Base-by-base conservation (phyloP, 305 asterid genomes). In the Fraxinus albicans region DNA sequence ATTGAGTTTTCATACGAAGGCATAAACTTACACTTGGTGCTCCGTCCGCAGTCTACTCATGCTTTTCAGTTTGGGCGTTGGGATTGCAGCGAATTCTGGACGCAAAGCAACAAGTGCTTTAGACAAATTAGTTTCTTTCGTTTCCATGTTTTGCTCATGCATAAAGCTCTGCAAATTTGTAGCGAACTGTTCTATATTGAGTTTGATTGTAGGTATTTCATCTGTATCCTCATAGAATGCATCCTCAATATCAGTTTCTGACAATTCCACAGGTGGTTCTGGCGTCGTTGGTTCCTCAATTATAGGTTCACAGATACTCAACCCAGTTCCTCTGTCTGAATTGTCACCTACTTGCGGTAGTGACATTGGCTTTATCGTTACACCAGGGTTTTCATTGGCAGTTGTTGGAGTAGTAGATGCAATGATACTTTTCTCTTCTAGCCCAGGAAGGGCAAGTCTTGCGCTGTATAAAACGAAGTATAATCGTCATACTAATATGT, bases 281-380 rank as follows among this genome's bases (percentile, higher is more conserved):
- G 99, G 99, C 76, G 98, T 85, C 40, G 85, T 63, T 70, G 97
- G 98, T 85, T 93, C 98, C 86, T 94, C 98, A 53, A 94, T 89
- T n/a, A 91, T 84, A 77, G 97, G 98, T 83, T 92, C 98, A 29
- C 89, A 85, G 72, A 31, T 84, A 34, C 78, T 25, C 79, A 81
- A 69, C 33, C 85, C 86, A 33, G 50, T 72, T 81, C 79, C 89
- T 74, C 79, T 79, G 77, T 63, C 85, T 34, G 55, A 47, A 88
- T 72, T 83, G 78, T 86, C 88, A 73, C 80, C 90, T 34, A 82
- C 63, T 80, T 91, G 88, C 85, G 88, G 91, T 85, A 93, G 87
- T 73, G 79, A 77, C 87, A 93, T 76, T 27, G 92, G 91, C 81
- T 86, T 87, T 77, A 83, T 76, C 17, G 50, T n/a, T 15, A 77